Conservation (phyloP, 768 basidiomycete genomes). For the Roridomyces roridus region DNA sequence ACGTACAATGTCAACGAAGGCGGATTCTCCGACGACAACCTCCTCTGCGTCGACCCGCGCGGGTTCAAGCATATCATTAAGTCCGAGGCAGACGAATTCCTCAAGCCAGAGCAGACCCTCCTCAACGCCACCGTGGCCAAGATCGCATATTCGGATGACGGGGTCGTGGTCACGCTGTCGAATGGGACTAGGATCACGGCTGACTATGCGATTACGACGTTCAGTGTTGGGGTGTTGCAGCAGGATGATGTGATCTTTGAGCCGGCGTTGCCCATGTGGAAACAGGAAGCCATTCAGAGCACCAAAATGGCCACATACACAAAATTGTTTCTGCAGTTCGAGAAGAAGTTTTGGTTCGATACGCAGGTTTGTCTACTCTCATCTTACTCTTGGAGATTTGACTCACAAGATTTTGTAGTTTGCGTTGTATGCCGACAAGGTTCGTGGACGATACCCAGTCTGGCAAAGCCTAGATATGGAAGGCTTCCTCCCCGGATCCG, state of each 20-base stretch:
- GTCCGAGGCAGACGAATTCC: constrained; percentile 61
- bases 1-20: constrained; percentile 58
- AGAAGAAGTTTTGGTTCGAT: constrained; percentile 61
- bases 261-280: constrained; percentile 63
- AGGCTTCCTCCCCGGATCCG: constrained; percentile 65
- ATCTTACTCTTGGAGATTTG: too few relatives aligned
- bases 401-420: constrained; percentile 37
- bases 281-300: constrained; percentile 66
- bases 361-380: constrained; percentile 42
- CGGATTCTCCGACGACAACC: constrained; percentile 63
- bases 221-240: constrained; percentile 75
- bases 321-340: constrained; percentile 72
- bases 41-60: constrained; percentile 62
- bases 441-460: constrained; percentile 67
- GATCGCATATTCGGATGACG: constrained; percentile 50
- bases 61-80: constrained; percentile 67
- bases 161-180: constrained; percentile 53
- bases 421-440: constrained; percentile 61
- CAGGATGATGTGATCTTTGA: constrained; percentile 62
- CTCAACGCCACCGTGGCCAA: constrained; percentile 56
- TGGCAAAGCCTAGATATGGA: constrained; percentile 70
- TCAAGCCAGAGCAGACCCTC: constrained; percentile 50
- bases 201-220: constrained; percentile 69
- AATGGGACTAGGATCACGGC: constrained; percentile 51
- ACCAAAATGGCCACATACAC: constrained; percentile 70